Evolutionary conservation across 2,329 filamentous ascomycete genomes (phyloP).

Genomic region (Talaromyces sp.): DNA sequence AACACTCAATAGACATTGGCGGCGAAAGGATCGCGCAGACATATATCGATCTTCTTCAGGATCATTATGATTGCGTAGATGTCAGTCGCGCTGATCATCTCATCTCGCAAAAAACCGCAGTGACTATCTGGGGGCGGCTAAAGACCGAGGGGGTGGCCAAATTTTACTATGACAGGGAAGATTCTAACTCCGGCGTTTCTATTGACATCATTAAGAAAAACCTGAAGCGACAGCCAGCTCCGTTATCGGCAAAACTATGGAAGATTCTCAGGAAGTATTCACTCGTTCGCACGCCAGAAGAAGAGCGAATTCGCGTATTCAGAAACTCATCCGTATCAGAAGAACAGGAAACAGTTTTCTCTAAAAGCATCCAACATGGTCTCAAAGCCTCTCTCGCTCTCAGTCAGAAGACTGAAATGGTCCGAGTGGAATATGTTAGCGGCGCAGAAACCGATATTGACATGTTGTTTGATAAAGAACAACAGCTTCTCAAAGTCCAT

Average conservation of each 20-base stretch:
- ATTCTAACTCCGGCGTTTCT: neutral
- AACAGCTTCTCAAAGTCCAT: neutral
- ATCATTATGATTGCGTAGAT: neutral
- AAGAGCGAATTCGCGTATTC: neutral
- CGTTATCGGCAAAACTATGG: neutral
- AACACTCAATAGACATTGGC: neutral
- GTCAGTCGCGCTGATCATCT: neutral
- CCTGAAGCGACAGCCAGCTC: neutral
- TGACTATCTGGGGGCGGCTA: neutral
- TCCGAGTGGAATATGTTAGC: neutral
- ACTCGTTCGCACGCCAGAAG: neutral
- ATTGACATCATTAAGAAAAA: neutral
- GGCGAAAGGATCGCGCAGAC: neutral
- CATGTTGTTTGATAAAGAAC: neutral
- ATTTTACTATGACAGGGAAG: neutral
- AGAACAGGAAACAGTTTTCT: neutral
- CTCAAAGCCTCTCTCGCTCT: neutral
- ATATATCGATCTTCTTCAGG: conserved; percentile 3
- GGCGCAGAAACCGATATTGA: neutral
- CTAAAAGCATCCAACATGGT: neutral
- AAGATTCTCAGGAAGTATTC: neutral
- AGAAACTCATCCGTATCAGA: neutral
- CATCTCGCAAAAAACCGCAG: neutral
- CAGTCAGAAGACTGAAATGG: neutral
- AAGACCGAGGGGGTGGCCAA: neutral